Evolutionary conservation across 2,329 filamentous ascomycete species (phyloP).

Genomic region (Colletotrichum euphorbiae): DNA sequence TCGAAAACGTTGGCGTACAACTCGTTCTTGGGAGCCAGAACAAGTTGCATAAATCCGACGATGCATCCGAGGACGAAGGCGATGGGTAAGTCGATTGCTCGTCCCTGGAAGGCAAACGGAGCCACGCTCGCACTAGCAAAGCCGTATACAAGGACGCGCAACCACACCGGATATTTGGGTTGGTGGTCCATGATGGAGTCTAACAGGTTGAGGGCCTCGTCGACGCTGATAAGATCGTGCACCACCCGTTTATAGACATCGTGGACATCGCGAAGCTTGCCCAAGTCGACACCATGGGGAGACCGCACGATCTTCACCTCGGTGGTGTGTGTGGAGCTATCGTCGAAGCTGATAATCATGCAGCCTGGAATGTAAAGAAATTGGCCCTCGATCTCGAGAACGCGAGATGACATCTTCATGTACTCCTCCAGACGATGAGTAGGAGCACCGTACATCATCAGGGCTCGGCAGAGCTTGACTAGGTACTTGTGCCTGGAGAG

Average conservation of each 20-base stretch:
- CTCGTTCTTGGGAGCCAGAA: slow-evolving; percentile 79
- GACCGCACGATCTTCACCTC: slow-evolving; percentile 81
- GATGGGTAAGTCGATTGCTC: slow-evolving; percentile 81
- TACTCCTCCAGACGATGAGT: slow-evolving; percentile 94
- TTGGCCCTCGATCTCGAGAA: slow-evolving; percentile 88
- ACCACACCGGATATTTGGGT: slow-evolving; percentile 58
- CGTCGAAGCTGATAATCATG: slow-evolving; percentile 95
- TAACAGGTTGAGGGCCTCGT: slow-evolving; percentile 73
- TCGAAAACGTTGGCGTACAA: slow-evolving; percentile 70
- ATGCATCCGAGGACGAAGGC: slow-evolving; percentile 81
- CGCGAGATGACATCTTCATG: slow-evolving; percentile 88
- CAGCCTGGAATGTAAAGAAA: slow-evolving; percentile 92
- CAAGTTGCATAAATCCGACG: slow-evolving; percentile 79
- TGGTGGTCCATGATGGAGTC: slow-evolving; percentile 65
- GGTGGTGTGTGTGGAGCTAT: slow-evolving; percentile 78
- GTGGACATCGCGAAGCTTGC: slow-evolving; percentile 79
- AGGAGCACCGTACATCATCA: slow-evolving; percentile 92
- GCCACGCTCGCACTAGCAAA: slow-evolving; percentile 81
- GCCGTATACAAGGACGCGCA: slow-evolving; percentile 76
- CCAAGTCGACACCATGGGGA: slow-evolving; percentile 77
- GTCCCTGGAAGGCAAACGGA: slow-evolving; percentile 82
- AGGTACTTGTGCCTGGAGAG: slow-evolving; percentile 86
- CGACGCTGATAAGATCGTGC: slow-evolving; percentile 78
- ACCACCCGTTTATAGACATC: slow-evolving; percentile 86
- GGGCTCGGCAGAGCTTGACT: slow-evolving; percentile 82